Conservation (phyloP, 139 green algal species). For the Prasinococcaceae sp. region DNA sequence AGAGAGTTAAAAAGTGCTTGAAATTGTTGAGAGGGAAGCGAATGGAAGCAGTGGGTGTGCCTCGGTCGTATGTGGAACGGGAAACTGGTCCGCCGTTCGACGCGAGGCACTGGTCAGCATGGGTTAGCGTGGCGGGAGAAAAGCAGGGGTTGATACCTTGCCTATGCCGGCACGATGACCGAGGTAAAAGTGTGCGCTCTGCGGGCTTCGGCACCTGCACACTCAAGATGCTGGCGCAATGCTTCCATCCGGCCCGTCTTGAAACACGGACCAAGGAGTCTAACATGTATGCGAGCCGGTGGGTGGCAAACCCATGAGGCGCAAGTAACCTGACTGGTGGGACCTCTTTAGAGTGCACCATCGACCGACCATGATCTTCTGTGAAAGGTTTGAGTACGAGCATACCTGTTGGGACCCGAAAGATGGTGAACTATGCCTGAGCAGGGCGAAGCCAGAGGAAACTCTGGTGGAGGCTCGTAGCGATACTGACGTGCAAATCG, state of each 20-base stretch:
- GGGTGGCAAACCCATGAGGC: conserved; percentile 76
- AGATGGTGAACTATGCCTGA: conserved; percentile 93
- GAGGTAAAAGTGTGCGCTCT: conserved; percentile 49
- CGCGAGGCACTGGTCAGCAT: conserved; percentile 60
- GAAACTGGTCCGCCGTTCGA: neutral
- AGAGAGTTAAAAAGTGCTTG: conserved; percentile 91
- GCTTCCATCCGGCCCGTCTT: conserved; percentile 68
- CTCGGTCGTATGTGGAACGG: conserved; percentile 18
- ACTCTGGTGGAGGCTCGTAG: conserved; percentile 86
- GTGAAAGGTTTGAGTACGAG: conserved; percentile 76
- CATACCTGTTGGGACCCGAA: conserved; percentile 78
- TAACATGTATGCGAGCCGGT: conserved; percentile 82
- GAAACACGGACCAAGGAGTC: conserved; percentile 95
- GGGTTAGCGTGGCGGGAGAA: conserved; percentile 55
- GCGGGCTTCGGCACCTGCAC: conserved; percentile 47
- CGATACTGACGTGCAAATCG: conserved; percentile 93
- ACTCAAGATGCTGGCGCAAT: conserved; percentile 67
- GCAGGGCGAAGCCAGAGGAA: conserved; percentile 84
- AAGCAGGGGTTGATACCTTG: conserved; percentile 33
- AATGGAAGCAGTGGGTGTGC: conserved; percentile 52
- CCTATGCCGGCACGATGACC: conserved; percentile 40
- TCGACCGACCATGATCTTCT: conserved; percentile 78
- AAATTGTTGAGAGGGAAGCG: conserved; percentile 88
- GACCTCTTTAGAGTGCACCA: conserved; percentile 54
- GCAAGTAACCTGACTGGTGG: conserved; percentile 75